Conservation (phyloP, 768 basidiomycete species). For the Fomitopsis serialis region DNA sequence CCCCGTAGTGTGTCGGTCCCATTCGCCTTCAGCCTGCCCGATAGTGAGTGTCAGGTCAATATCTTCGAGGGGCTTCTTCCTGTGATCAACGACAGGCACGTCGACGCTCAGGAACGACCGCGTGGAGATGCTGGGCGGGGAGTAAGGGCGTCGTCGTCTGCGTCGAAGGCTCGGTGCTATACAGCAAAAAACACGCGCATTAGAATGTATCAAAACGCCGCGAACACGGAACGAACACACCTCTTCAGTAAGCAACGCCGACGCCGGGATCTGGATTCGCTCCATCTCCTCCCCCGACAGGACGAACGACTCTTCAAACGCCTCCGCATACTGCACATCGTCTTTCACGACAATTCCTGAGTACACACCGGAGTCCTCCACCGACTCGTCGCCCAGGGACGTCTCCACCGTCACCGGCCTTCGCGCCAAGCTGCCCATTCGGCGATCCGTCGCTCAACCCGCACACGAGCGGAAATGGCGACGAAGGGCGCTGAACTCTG, state of each 20-base stretch:
- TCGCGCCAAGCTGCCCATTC: background rate
- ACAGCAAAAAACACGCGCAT: background rate
- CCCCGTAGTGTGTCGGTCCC: background rate
- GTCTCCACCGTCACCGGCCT: no score
- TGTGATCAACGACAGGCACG: no score
- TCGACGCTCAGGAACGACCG: background rate
- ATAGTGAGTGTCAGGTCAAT: background rate
- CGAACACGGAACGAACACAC: background rate
- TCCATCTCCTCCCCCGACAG: background rate
- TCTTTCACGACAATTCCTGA: background rate
- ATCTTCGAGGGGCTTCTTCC: background rate
- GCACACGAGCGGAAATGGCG: conserved; percentile 3
- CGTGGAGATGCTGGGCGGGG: background rate
- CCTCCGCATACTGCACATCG: background rate
- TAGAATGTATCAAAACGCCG: background rate
- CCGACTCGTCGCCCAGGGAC: background rate
- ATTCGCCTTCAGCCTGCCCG: background rate
- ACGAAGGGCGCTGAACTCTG: background rate
- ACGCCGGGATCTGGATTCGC: background rate
- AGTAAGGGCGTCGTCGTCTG: background rate
- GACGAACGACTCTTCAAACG: conserved; percentile 2
- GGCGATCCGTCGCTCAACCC: conserved; percentile 3
- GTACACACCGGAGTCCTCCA: background rate
- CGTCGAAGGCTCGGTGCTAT: background rate
- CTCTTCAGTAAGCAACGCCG: background rate